phyloP scores from a whole-genome alignment of 75 land plant genomes.

The Pseudotsuga menziesii region DNA sequence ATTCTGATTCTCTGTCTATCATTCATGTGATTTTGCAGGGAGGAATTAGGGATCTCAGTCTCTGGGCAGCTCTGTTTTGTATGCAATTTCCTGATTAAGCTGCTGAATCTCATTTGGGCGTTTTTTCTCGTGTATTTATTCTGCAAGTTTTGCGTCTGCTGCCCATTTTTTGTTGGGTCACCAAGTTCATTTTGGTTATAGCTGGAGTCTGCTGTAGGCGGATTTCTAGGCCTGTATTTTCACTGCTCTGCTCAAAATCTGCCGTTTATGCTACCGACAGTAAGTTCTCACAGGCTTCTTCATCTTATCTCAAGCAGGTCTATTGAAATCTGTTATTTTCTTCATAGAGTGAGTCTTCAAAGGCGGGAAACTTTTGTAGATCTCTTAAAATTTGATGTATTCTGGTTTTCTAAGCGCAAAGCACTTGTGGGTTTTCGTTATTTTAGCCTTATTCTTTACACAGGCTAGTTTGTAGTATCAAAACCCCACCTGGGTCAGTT shows the following conservation, averaged over 20 bases:
- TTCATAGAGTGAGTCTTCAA: not conserved
- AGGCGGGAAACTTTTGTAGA: slow-evolving; percentile 3
- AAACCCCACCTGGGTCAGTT: not conserved
- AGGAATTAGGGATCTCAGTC: too few relatives aligned
- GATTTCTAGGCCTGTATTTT: slow-evolving; percentile 4
- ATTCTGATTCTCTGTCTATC: not conserved
- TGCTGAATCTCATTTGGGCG: too few relatives aligned
- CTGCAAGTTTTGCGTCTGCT: not conserved
- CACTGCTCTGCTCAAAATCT: not conserved
- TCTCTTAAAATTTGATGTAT: not conserved
- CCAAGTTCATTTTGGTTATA: not conserved
- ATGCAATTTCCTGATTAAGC: too few relatives aligned
- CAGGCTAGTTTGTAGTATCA: not conserved
- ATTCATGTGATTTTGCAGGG: not conserved
- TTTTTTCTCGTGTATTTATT: not conserved
- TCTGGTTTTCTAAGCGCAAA: not conserved
- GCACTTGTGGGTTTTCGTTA: not conserved
- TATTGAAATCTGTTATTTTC: slow-evolving; percentile 4
- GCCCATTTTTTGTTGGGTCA: not conserved
- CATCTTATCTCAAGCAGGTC: not conserved
- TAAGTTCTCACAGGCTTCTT: slow-evolving; percentile 4
- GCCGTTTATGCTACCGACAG: not conserved
- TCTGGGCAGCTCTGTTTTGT: too few relatives aligned
- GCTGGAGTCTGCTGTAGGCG: not conserved
- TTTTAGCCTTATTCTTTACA: not conserved